Evolutionary conservation across 2,329 filamentous ascomycete species (phyloP).

Genomic region (Talaromyces verruculosus): DNA sequence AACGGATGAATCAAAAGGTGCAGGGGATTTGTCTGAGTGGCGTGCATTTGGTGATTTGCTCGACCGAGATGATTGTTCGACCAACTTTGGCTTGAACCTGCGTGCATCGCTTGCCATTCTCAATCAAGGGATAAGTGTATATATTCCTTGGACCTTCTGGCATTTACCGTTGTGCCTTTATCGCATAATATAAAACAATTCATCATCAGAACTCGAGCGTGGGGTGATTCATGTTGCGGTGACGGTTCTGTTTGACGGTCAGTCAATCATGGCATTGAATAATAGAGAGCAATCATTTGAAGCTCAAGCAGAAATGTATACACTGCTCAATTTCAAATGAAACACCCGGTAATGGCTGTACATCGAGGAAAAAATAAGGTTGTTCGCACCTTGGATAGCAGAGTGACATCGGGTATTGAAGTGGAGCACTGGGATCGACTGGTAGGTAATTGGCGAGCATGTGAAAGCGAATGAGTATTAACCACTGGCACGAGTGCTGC

Average conservation of each 20-base stretch:
- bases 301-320: background rate
- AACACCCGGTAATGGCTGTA: background rate
- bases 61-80: conserved; percentile 37
- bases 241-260: background rate
- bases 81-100: conserved; percentile 34
- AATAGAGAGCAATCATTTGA: background rate
- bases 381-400: background rate
- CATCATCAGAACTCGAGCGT: conserved; percentile 4
- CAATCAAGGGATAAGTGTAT: background rate
- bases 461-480: background rate
- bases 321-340: background rate
- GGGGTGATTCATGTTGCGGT: background rate
- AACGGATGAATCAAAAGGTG: conserved; percentile 12
- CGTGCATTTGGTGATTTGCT: conserved; percentile 17
- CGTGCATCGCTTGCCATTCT: conserved; percentile 23
- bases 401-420: conserved; percentile 3
- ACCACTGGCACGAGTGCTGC: background rate
- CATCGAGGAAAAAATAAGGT: background rate
- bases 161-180: background rate
- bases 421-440: background rate
- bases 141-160: background rate
- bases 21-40: conserved; percentile 1
- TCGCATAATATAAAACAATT: background rate
- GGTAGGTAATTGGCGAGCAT: background rate
- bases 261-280: background rate